Base-by-base conservation (phyloP, 352 stramenopile genomes). In the Globisporangium barbulae region DNA sequence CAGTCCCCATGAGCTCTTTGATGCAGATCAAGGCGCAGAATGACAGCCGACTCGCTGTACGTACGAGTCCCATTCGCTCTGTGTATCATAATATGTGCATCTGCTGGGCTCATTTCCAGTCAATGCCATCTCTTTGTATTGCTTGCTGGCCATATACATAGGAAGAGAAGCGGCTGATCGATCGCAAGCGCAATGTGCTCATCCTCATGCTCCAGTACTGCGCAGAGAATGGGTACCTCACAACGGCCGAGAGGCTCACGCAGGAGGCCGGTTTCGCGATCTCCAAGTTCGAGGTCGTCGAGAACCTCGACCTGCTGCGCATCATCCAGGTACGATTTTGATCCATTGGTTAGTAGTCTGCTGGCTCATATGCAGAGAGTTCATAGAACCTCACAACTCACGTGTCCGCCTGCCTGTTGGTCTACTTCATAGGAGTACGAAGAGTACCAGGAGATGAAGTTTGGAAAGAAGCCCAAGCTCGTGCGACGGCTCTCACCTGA, bases 401-500 rank as follows among this genome's bases (percentile, higher is more conserved):
- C 19, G 41, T 25, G 37, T 33, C 47, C 21, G 53, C 41, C 31
- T 37, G 45, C 64, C n/a, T 56, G n/a, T 28, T 48, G 31, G n/a
- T 13, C 3, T 68, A 37, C 31, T 37, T 37, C 5, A 7, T n/a
- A 96, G 83, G 89, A 97, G 49, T 98, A 93, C 65, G 87, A 97
- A 71, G 89, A 96, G 25, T 97, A 93, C 62, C 87, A 98, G 37
- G 82, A 97, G 67, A 91, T 98, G 63, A 97, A 96, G 70, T 97
- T 96, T 67, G 85, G 86, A 10, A 96, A 94, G 64, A 86, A 87
- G 54, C 88, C 88, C 25, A 96, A 94, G 59, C 73, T 97, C 9
- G 82, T 96, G 42, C 83, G 87, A 1, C 77, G 87, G 25, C 59
- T 90, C 5, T 82, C 74, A 0, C 75, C 79, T 0, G 83, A 90